phyloP scores from a whole-genome alignment of 164 flowering plant species.

The Annona cherimola region DNA sequence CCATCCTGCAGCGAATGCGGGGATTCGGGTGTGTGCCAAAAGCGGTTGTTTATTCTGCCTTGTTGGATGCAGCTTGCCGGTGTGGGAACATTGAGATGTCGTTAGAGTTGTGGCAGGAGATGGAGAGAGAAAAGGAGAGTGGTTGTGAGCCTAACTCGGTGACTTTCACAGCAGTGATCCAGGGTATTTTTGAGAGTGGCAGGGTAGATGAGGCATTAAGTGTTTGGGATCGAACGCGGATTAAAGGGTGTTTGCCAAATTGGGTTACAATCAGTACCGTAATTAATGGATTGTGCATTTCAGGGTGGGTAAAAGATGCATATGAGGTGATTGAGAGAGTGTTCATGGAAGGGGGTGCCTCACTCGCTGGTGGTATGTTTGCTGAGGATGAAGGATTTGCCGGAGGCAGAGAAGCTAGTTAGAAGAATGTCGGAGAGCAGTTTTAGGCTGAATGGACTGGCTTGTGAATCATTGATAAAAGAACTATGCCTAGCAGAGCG shows the following conservation, averaged over 20 bases:
- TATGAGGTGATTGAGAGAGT: slow-evolving; percentile 20
- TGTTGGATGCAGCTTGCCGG: slow-evolving; percentile 67
- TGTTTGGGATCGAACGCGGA: slow-evolving; percentile 20
- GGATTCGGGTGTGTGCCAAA: slow-evolving; percentile 56
- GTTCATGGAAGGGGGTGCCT: slow-evolving; percentile 24
- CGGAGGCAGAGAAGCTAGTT: slow-evolving; percentile 62
- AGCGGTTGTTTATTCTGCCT: slow-evolving; percentile 47
- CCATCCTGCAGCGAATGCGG: slow-evolving; percentile 47
- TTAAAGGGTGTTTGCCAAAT: slow-evolving; percentile 23
- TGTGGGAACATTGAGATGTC: slow-evolving; percentile 48
- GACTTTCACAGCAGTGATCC: slow-evolving; percentile 67
- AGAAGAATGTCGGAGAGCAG: slow-evolving; percentile 45
- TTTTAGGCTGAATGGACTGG: slow-evolving; percentile 53
- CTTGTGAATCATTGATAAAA: slow-evolving; percentile 46
- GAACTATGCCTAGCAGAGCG: slow-evolving; percentile 41
- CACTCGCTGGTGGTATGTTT: slow-evolving; percentile 46
- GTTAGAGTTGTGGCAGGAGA: slow-evolving; percentile 54
- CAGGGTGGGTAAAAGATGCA: slow-evolving; percentile 26
- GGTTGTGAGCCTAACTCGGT: slow-evolving; percentile 53
- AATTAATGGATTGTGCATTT: slow-evolving; percentile 18
- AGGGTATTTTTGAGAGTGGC: slow-evolving; percentile 50
- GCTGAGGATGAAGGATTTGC: slow-evolving; percentile 28
- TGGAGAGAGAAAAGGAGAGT: slow-evolving; percentile 49
- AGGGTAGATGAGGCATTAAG: slow-evolving; percentile 18
- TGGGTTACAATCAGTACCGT: slow-evolving; percentile 22